Base-by-base conservation (phyloP, 2,329 filamentous ascomycete species). In the Fusarium sp. region DNA sequence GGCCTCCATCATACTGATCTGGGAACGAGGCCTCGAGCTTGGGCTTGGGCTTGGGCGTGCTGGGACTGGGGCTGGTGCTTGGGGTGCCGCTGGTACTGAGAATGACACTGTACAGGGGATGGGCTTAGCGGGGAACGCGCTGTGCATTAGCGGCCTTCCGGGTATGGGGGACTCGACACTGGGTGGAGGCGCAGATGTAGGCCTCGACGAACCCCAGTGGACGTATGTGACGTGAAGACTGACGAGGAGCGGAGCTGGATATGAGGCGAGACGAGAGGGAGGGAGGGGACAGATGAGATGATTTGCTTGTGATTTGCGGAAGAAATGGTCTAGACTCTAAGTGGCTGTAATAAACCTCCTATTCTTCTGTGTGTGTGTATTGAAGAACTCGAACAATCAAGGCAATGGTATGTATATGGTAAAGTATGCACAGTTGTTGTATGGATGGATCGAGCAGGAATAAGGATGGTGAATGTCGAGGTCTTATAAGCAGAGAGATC, bases 121-220 rank as follows among this genome's bases (percentile, higher is more conserved):
- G 25, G 55, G 51, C 44, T 51, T 60, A 55, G 71, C 56, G 69
- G 73, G 63, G 66, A 71, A 66, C 64, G 69, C 60, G 69, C 73
- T 76, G 51, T 76, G 73, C 73, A 76, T 76, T 76, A 76, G 73
- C 66, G 65, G 66, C 58, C 42, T 69, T 52, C 25, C 35, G 62
- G 61, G 51, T 66, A 63, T 27, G 60, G 42, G 56, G 55, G 37
- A 33, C 35, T 39, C 48, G 37, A 60, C 58, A 41, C 37, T 59
- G 64, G 27, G 72, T 74, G 68, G 71, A 69, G 70, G 70, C 60
- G 62, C 57, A 60, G 52, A 46, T 42, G 42, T 55, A 58, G 70
- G 56, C 51, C 59, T 71, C 46, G 38, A 57, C 42, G 33, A 48
- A 68, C 63, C 55, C 52, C 65, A 52, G 46, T 45, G 27, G 52